phyloP scores from a whole-genome alignment of 805 yeast genomes.

The Wickerhamiella azyma region DNA sequence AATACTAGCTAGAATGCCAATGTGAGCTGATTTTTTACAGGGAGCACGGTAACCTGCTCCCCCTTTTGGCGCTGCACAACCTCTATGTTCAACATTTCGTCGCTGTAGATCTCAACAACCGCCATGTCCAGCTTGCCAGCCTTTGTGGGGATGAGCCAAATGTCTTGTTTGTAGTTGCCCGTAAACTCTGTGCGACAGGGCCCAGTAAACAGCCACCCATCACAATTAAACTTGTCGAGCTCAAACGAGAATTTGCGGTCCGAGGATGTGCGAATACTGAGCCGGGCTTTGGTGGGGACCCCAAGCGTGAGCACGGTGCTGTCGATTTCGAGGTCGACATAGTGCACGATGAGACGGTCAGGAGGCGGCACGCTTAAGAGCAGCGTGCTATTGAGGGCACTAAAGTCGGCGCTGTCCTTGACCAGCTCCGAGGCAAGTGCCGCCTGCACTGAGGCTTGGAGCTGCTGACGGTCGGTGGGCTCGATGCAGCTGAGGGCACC shows the following conservation, averaged over 20 bases:
- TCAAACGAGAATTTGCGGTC: constrained; percentile 32
- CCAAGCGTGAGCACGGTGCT: neutral
- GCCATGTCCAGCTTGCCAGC: constrained; percentile 66
- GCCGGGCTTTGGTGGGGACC: neutral
- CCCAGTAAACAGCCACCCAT: constrained; percentile 75
- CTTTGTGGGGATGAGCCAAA: constrained; percentile 58
- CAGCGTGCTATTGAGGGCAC: constrained; percentile 21
- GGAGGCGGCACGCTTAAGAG: constrained; percentile 52
- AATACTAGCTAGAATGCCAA: constrained; percentile 35
- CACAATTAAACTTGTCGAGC: constrained; percentile 36
- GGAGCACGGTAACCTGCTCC: constrained; percentile 57
- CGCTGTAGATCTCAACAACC: constrained; percentile 34
- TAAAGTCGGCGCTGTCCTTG: constrained; percentile 3
- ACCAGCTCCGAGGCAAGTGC: neutral
- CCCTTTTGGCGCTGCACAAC: constrained; percentile 53
- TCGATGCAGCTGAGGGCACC: constrained; percentile 11
- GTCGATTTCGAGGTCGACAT: constrained; percentile 32
- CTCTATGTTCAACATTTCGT: constrained; percentile 35
- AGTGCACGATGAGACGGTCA: constrained; percentile 43
- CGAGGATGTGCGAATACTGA: neutral
- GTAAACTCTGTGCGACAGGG: constrained; percentile 40
- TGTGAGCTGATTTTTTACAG: constrained; percentile 49
- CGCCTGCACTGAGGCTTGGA: neutral
- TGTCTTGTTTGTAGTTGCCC: constrained; percentile 22
- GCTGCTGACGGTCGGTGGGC: constrained; percentile 11